These are phyloP conservation scores for Gamsiella multidivaricata DNA, from an alignment of 192 early-diverging fungal species.

Conservation along the genomic window DNA sequence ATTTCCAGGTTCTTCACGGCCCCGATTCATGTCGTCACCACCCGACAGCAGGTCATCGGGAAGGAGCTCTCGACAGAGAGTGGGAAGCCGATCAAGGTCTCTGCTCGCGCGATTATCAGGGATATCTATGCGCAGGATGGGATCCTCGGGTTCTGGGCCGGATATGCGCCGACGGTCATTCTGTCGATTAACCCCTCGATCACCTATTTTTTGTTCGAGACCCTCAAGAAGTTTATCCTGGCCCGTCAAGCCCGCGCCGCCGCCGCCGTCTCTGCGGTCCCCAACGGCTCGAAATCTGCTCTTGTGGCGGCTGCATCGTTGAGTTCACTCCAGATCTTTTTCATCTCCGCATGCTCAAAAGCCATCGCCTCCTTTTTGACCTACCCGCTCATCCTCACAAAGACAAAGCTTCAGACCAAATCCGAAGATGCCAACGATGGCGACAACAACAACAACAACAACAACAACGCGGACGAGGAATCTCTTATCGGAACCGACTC, in stretches of 20 bases:
- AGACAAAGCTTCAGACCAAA: constrained; percentile 56
- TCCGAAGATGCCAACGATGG: constrained; percentile 14
- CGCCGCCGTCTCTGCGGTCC: no score
- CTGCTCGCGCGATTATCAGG: constrained; percentile 45
- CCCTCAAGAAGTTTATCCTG: constrained; percentile 45
- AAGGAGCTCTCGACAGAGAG: constrained; percentile 9
- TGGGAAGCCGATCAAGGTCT: constrained; percentile 13
- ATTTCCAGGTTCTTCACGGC: constrained; percentile 62
- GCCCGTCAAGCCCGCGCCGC: constrained; percentile 17
- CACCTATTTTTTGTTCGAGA: constrained; percentile 65
- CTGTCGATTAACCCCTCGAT: constrained; percentile 62
- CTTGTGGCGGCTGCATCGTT: constrained; percentile 35
- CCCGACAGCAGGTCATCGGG: constrained; percentile 57
- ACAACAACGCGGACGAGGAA: no score
- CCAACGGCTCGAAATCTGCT: constrained; percentile 30
- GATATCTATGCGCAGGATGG: constrained; percentile 57
- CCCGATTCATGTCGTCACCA: constrained; percentile 61
- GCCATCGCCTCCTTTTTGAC: constrained; percentile 61
- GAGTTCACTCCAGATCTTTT: constrained; percentile 56
- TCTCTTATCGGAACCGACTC: not conserved
- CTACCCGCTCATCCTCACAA: constrained; percentile 62
- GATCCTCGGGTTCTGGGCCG: constrained; percentile 60
- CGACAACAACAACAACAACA: constrained; percentile 8
- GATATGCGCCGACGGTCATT: constrained; percentile 59
- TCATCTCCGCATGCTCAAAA: constrained; percentile 61